Evolutionary conservation across 2,329 filamentous ascomycete species (phyloP).

Genomic region (Cytospora chrysosperma): DNA sequence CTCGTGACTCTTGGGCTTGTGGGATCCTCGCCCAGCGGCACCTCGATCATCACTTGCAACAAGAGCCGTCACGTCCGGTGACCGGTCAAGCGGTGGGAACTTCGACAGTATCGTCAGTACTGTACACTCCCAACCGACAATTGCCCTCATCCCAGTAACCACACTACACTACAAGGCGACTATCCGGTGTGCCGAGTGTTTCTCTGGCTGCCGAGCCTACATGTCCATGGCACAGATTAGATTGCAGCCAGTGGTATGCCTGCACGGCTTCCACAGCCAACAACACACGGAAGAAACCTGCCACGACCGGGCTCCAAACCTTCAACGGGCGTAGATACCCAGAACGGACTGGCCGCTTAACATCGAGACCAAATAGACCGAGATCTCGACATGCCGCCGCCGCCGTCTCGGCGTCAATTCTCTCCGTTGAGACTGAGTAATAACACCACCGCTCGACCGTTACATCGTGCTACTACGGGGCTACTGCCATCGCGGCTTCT

Average conservation of each 20-base stretch:
- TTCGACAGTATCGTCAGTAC: not conserved
- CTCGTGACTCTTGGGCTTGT: conserved; percentile 3
- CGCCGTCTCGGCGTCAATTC: not conserved
- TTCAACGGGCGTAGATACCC: conserved; percentile 10
- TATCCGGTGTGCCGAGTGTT: not conserved
- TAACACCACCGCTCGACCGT: not conserved
- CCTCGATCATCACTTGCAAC: not conserved
- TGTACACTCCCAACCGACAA: not conserved
- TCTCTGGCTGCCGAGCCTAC: not conserved
- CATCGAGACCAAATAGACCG: not conserved
- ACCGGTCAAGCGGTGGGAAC: not conserved
- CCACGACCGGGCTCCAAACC: conserved; percentile 3
- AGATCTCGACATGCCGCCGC: not conserved
- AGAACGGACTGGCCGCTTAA: conserved; percentile 7
- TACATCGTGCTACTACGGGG: conserved; percentile 1
- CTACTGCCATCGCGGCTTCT: not conserved
- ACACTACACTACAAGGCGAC: not conserved
- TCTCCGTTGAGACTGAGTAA: not conserved
- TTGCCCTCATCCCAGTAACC: not conserved
- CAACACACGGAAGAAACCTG: conserved; percentile 20
- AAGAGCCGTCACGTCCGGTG: not conserved
- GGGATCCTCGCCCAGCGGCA: conserved; percentile 10
- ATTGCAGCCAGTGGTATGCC: conserved; percentile 5
- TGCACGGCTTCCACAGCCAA: conserved; percentile 16
- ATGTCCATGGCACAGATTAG: not conserved